Evolutionary conservation across 768 basidiomycete genomes (phyloP).

Genomic region (Kwoniella dejecticola): DNA sequence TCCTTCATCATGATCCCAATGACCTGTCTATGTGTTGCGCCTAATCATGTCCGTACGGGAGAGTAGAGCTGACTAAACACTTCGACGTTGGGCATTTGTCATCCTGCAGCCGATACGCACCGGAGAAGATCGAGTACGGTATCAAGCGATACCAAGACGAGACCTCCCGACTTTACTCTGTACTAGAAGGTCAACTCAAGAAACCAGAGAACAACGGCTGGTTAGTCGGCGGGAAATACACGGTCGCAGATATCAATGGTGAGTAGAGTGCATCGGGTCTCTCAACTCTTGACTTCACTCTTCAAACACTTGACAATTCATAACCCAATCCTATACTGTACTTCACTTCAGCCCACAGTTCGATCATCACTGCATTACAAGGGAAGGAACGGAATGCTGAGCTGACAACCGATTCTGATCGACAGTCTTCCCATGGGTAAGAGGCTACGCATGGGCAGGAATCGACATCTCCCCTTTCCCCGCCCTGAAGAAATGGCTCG

Average conservation of each 20-base stretch:
- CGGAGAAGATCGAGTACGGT: conserved; percentile 53
- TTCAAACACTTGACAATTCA: background rate
- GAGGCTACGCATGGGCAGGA: conserved; percentile 59
- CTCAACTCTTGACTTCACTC: background rate
- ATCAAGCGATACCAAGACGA: conserved; percentile 73
- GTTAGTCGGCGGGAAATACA: conserved; percentile 73
- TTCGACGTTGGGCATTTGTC: background rate
- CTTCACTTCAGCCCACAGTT: no score
- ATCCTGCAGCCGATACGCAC: conserved; percentile 48
- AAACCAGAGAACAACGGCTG: conserved; percentile 66
- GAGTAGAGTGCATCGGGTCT: conserved; percentile 16
- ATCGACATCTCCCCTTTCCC: conserved; percentile 70
- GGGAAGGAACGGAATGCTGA: no score
- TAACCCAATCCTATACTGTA: conserved; percentile 1
- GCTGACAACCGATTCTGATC: no score
- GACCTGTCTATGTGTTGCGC: background rate
- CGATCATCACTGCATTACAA: no score
- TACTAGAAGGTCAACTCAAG: conserved; percentile 73
- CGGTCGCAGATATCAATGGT: conserved; percentile 62
- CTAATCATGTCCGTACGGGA: no score
- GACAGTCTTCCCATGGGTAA: conserved; percentile 62
- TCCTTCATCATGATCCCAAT: background rate
- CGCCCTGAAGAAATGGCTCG: conserved; percentile 62
- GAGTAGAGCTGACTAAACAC: no score
- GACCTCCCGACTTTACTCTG: conserved; percentile 78